Base-by-base conservation (phyloP, 495 filamentous ascomycete genomes). In the Trichoderma gamsii region DNA sequence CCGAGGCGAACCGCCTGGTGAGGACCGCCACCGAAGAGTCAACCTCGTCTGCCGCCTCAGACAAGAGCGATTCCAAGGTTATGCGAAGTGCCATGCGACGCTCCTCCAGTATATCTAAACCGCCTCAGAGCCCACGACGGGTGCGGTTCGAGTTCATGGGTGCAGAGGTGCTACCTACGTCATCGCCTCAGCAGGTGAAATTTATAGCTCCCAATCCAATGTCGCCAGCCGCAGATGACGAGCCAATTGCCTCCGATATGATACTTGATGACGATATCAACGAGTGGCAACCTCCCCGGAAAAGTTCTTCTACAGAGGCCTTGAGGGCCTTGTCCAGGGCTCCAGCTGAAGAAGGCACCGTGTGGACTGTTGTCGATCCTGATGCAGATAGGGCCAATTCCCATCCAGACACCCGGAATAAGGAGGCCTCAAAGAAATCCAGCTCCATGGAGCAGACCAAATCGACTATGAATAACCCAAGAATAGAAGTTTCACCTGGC, bases 61-160 rank as follows among this genome's bases (percentile, higher is more conserved):
- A 81, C 52, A 69, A 75, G 56, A 81, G 79, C 71, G 76, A 78
- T 46, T 70, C 75, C 6, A 74, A 76, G 38, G 65, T 71, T 23
- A 79, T 77, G 35, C 77, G 82, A 43, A 85, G 84, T 69, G 83
- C 82, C 46, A 72, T 85, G 38, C 80, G 84, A 32, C 77, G 83
- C 51, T 76, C 80, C 15, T 84, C 82, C 16, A 76, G 74, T 12
- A 75, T 68, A 63, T 76, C 70, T 64, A 79, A 79, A 18, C 73
- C 71, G 25, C 84, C 80, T 46, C 68, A 44, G 56, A 85, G 84
- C 67, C 83, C 83, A 4, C 79, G 83, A 15, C 76, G 82, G 65
- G 84, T 86, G 29, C 82, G 84, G 27, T 86, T 86, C 65, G 79
- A 84, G 32, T 77, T 84, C 38, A 75, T 78, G 69, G 83, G 82